Conservation (phyloP, 805 yeast species). For the Yamadazyma sp. region DNA sequence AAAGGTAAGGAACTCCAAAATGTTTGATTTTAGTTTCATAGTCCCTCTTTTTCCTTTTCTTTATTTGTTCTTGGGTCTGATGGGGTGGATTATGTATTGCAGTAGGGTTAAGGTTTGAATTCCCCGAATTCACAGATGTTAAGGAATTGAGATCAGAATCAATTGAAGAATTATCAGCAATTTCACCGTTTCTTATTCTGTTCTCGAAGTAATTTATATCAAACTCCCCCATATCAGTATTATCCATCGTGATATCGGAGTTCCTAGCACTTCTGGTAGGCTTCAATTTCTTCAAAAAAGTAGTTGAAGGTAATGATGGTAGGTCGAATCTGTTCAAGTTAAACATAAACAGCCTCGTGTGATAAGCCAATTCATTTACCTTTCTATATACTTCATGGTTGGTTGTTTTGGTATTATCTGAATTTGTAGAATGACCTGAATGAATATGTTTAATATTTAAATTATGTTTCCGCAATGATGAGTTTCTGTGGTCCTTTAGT, state of each 20-base stretch:
- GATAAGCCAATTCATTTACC: constrained; percentile 28
- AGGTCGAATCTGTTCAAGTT: constrained; percentile 31
- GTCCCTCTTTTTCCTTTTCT: constrained; percentile 42
- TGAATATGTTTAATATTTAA: constrained; percentile 1
- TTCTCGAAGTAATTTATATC: constrained; percentile 37
- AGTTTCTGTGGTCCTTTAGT: constrained; percentile 49
- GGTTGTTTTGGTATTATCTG: not conserved
- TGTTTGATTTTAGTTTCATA: constrained; percentile 35
- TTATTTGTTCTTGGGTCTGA: constrained; percentile 18
- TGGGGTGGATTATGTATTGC: not conserved
- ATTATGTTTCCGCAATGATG: constrained; percentile 8
- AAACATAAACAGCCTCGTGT: constrained; percentile 22
- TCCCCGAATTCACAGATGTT: not conserved
- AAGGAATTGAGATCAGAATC: constrained; percentile 5
- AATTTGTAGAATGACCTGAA: no score
- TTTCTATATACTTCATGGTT: constrained; percentile 7
- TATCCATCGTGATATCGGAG: constrained; percentile 12
- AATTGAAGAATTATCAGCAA: constrained; percentile 2
- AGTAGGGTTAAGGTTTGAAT: not conserved
- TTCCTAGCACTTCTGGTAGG: constrained; percentile 1
- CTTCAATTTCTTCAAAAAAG: constrained; percentile 22
- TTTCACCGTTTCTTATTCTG: constrained; percentile 33
- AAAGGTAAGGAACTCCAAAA: constrained; percentile 53
- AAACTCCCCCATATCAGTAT: constrained; percentile 14
- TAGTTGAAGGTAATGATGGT: constrained; percentile 40